Evolutionary conservation across 2,329 filamentous ascomycete genomes (phyloP).

Genomic region (Keithomyces neogunnii): DNA sequence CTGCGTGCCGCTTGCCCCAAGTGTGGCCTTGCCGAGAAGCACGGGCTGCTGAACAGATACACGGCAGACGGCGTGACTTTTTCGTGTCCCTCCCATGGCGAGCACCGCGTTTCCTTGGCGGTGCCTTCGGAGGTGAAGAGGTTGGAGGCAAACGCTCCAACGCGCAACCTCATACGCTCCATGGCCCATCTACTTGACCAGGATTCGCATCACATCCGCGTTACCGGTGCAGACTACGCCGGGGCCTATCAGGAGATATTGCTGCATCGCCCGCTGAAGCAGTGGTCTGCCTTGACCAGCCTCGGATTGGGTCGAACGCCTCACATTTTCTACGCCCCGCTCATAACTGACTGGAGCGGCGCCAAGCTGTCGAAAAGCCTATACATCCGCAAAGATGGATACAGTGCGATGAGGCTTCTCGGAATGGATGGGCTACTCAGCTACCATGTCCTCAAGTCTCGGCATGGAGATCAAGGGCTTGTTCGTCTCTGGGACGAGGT

Average conservation of each 20-base stretch:
- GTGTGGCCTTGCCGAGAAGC: background rate
- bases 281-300: constrained; percentile 2
- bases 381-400: constrained; percentile 5
- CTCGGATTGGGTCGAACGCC: constrained; percentile 1
- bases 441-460: background rate
- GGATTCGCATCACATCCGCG: constrained; percentile 3
- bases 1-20: background rate
- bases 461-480: constrained; percentile 2
- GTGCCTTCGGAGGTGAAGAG: constrained; percentile 1
- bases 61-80: background rate
- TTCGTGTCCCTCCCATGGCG: background rate
- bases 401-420: constrained; percentile 4
- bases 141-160: constrained; percentile 7
- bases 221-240: constrained; percentile 7
- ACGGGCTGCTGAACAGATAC: background rate
- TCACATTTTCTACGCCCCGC: constrained; percentile 6
- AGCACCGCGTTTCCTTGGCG: background rate
- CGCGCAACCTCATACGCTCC: constrained; percentile 7
- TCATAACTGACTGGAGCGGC: constrained; percentile 7
- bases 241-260: constrained; percentile 6
- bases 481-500: constrained; percentile 6
- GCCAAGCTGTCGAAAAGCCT: constrained; percentile 9
- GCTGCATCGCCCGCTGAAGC: constrained; percentile 5
- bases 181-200: constrained; percentile 7
- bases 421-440: constrained; percentile 4